A percentile compares a stretch with the other conserved stretches of the same genome.
phyloP scores from a whole-genome alignment of 2,329 filamentous ascomycete genomes.

The Pleomassaria siparia region DNA sequence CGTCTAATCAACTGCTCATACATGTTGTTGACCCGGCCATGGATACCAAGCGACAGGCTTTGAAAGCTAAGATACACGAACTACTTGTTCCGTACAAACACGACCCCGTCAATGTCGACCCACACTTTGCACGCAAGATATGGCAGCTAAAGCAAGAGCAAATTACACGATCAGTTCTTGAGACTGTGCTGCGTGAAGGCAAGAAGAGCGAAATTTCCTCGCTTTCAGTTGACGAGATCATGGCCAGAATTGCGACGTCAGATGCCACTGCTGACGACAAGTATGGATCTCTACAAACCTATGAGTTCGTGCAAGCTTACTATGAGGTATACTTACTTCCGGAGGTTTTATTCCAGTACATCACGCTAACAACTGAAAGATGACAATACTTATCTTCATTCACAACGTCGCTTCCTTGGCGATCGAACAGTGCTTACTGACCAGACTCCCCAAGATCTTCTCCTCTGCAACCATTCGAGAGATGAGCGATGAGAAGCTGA shows the following conservation, averaged over 20 bases:
- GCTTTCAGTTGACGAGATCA: constrained; percentile 2
- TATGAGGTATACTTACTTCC: constrained; percentile 3
- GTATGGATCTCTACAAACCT: constrained; percentile 47
- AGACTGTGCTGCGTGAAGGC: neutral
- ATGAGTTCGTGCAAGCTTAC: constrained; percentile 7
- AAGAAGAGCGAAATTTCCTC: neutral
- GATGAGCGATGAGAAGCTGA: constrained; percentile 10
- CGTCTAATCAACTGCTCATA: constrained; percentile 41
- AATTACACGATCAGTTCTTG: neutral
- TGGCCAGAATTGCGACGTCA: neutral
- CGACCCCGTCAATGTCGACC: constrained; percentile 2
- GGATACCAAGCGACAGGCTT: constrained; percentile 33
- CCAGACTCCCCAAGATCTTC: constrained; percentile 10
- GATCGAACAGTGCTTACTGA: constrained; percentile 14
- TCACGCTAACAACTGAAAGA: constrained; percentile 13
- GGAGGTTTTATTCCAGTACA: neutral
- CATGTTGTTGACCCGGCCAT: constrained; percentile 48
- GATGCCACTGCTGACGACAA: constrained; percentile 2
- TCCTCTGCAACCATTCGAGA: constrained; percentile 10
- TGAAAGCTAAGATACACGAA: constrained; percentile 45
- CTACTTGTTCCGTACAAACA: constrained; percentile 50
- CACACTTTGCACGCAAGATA: neutral
- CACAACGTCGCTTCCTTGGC: constrained; percentile 14
- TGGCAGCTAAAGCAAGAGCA: neutral
- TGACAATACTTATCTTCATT: constrained; percentile 35